Conservation (phyloP, 2,329 filamentous ascomycete genomes). For the Chaetomiaceae sp. region DNA sequence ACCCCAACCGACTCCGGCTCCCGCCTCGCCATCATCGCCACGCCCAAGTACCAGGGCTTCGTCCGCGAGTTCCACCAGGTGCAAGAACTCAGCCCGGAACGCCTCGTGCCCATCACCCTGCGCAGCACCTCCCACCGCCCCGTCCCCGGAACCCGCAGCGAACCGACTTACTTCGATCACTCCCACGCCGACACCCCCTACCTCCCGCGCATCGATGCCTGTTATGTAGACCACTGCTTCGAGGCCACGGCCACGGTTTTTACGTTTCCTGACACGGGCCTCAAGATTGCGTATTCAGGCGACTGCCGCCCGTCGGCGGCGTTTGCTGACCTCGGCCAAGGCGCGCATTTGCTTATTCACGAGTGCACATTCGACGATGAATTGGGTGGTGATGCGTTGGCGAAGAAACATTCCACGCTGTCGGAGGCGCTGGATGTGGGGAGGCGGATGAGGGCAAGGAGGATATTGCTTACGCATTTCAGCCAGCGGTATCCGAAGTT, state of each 20-base stretch:
- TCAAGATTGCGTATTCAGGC: conserved; percentile 89
- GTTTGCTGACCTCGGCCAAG: conserved; percentile 68
- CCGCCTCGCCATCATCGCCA: conserved; percentile 62
- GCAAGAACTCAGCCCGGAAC: conserved; percentile 61
- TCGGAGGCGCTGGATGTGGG: conserved; percentile 79
- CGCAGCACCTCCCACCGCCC: neutral
- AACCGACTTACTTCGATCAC: conserved; percentile 34
- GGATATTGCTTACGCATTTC: conserved; percentile 88
- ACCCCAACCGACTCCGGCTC: conserved; percentile 15
- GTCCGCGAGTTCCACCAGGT: conserved; percentile 74
- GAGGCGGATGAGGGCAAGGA: conserved; percentile 69
- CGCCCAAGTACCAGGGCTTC: conserved; percentile 68
- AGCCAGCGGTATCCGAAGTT: conserved; percentile 86
- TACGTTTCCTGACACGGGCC: conserved; percentile 65
- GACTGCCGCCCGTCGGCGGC: conserved; percentile 75
- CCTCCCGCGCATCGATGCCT: conserved; percentile 62
- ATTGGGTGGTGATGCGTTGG: conserved; percentile 67
- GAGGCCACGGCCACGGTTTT: conserved; percentile 72
- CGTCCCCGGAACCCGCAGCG: conserved; percentile 24
- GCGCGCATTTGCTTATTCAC: conserved; percentile 82
- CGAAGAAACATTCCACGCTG: conserved; percentile 89
- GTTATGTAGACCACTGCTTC: conserved; percentile 72
- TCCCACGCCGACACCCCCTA: conserved; percentile 49
- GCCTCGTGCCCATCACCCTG: conserved; percentile 8
- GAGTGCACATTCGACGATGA: conserved; percentile 96